These are phyloP conservation scores for Leishmania gerbilli DNA, from an alignment of 208 protist genomes.

Conservation along the genomic window DNA sequence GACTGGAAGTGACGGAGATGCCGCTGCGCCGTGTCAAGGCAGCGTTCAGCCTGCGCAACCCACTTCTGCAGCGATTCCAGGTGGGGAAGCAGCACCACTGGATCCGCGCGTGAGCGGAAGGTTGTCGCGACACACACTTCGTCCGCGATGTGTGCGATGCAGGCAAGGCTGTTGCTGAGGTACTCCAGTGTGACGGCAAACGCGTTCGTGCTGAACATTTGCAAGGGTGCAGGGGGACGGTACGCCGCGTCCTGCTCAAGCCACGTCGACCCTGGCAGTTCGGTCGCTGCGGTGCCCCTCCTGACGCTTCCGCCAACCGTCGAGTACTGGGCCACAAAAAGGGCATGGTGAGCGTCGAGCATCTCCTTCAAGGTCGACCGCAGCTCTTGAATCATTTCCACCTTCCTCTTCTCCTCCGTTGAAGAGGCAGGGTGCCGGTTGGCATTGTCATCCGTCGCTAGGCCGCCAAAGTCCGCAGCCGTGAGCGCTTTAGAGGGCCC, in stretches of 20 bases:
- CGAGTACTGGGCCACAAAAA: neutral
- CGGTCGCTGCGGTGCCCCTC: neutral
- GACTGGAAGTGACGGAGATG: slow-evolving; percentile 72
- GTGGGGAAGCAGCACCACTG: slow-evolving; percentile 37
- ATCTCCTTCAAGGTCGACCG: slow-evolving; percentile 30
- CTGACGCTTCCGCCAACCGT: neutral
- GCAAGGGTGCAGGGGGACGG: slow-evolving; percentile 41
- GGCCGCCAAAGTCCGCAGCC: neutral
- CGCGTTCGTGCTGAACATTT: slow-evolving; percentile 56
- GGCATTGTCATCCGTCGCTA: neutral
- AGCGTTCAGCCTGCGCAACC: slow-evolving; percentile 38
- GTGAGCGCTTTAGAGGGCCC: neutral
- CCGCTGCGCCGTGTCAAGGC: slow-evolving; percentile 38
- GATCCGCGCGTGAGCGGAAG: slow-evolving; percentile 43
- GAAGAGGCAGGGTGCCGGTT: neutral
- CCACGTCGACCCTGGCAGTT: slow-evolving; percentile 4
- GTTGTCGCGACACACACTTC: slow-evolving; percentile 64
- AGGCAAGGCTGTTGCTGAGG: slow-evolving; percentile 44
- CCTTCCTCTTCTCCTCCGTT: slow-evolving; percentile 10
- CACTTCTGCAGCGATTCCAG: slow-evolving; percentile 44
- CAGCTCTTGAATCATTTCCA: slow-evolving; percentile 27
- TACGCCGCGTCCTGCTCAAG: slow-evolving; percentile 21
- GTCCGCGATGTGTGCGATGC: slow-evolving; percentile 57
- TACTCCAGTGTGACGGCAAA: slow-evolving; percentile 63
- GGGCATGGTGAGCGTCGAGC: slow-evolving; percentile 19